These are phyloP conservation scores for Flagelloscypha sp. DNA, from an alignment of 768 basidiomycete genomes.

Conservation along the genomic window DNA sequence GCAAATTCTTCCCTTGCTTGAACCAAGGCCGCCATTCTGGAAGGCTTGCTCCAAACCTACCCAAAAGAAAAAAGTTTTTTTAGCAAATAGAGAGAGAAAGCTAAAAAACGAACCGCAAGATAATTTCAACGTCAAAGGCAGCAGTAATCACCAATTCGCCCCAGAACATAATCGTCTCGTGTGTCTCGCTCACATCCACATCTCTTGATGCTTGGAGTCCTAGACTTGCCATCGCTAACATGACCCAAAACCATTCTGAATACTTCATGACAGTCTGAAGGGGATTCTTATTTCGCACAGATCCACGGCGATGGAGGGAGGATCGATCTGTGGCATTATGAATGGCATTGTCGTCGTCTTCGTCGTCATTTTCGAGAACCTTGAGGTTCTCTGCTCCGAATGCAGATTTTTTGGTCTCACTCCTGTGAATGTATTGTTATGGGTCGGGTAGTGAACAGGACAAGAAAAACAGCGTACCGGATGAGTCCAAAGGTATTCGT, in stretches of 20 bases:
- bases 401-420: slow-evolving; percentile 82
- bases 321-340: too few relatives aligned
- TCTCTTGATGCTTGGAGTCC: slow-evolving; percentile 64
- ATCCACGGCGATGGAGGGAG: slow-evolving; percentile 22
- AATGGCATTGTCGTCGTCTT: too few relatives aligned
- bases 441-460: too few relatives aligned
- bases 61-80: too few relatives aligned
- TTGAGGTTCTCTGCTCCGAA: slow-evolving; percentile 92
- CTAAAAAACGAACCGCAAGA: slow-evolving; percentile 64
- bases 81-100: too few relatives aligned
- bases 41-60: too few relatives aligned
- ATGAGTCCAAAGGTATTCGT: slow-evolving; percentile 89
- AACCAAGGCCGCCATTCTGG: too few relatives aligned
- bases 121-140: slow-evolving; percentile 84
- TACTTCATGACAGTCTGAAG: slow-evolving; percentile 19
- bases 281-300: too few relatives aligned
- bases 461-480: too few relatives aligned
- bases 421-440: too few relatives aligned
- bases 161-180: slow-evolving; percentile 44
- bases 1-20: slow-evolving; percentile 51
- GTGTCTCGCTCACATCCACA: slow-evolving; percentile 37
- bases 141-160: slow-evolving; percentile 73
- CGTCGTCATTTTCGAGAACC: too few relatives aligned
- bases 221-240: slow-evolving; percentile 64
- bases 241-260: slow-evolving; percentile 67